These are phyloP conservation scores for Ordospora pajunii DNA, from an alignment of 371 early-diverging fungal species.

Conservation along the genomic window DNA sequence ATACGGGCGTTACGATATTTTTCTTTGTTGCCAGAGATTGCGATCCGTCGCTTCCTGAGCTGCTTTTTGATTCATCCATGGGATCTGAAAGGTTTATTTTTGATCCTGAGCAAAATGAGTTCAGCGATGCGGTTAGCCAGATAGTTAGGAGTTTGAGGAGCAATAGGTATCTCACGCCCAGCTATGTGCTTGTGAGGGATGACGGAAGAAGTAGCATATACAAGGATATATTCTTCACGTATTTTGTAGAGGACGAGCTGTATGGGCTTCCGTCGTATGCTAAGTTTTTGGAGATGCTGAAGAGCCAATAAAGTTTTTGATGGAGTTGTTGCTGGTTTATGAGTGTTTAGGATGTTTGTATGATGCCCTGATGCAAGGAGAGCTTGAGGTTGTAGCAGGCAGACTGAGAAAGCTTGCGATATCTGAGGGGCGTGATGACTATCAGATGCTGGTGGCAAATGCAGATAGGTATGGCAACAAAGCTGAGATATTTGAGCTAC, in stretches of 20 bases:
- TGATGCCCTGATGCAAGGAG: background rate
- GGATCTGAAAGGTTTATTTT: conserved; percentile 29
- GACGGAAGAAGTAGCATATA: conserved; percentile 6
- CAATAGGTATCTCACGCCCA: conserved; percentile 41
- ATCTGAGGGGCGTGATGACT: background rate
- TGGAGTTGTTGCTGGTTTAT: background rate
- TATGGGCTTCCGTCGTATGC: conserved; percentile 31
- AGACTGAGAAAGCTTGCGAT: background rate
- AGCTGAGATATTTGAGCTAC: background rate
- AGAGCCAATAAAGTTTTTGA: background rate
- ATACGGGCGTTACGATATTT: conserved; percentile 56
- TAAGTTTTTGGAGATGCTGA: conserved; percentile 15
- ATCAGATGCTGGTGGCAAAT: background rate
- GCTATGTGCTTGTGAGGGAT: conserved; percentile 46
- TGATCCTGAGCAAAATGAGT: conserved; percentile 38
- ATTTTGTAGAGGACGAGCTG: conserved; percentile 49
- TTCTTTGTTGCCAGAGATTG: conserved; percentile 53
- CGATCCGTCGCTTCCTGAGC: conserved; percentile 7
- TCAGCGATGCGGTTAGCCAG: conserved; percentile 30
- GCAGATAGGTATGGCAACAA: conserved; percentile 7
- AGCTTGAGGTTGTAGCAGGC: background rate
- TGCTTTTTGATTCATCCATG: conserved; percentile 13
- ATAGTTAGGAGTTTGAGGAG: conserved; percentile 16
- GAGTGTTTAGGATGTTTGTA: no score
- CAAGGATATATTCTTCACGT: conserved; percentile 50